Base-by-base conservation (phyloP, 139 green algal genomes). In the Chlamydomonas sp. region DNA sequence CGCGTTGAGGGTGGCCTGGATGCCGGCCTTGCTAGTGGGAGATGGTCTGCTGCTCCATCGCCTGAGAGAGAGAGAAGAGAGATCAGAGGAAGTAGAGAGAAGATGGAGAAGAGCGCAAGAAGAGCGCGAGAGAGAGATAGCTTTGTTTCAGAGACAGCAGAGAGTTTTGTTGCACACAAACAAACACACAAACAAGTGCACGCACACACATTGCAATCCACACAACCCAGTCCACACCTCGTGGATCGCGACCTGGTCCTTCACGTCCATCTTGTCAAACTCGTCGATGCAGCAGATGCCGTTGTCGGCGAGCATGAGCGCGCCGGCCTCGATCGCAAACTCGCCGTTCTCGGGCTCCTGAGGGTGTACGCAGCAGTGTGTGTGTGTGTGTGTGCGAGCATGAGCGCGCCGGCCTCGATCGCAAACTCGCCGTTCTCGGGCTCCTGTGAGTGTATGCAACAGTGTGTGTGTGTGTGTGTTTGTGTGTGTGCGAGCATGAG, bases 11-110 rank as follows among this genome's bases (percentile, higher is more conserved):
- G n/a, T n/a, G n/a, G n/a, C n/a, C n/a, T n/a, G n/a, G 62, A 98
- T 96, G 65, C 92, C 94, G 43, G 94, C 94, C 78, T 98, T 98
- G 74, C 90, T 90, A 58, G 98, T 97, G 69, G n/a, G 89, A 97
- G 72, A 98, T 98, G 64, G 93, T 98, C 84, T 98, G 95, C 86
- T 98, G 95, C 85, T 98, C 91, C 94, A 99, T 98, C 67, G 93
- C 95, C n/a, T n/a, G n/a, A n/a, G n/a, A n/a, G n/a, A n/a, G n/a
- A n/a, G n/a, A n/a, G n/a, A n/a, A n/a, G n/a, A n/a, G n/a, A n/a
- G n/a, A n/a, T n/a, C n/a, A n/a, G n/a, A n/a, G n/a, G n/a, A n/a
- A n/a, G n/a, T n/a, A n/a, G n/a, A n/a, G n/a, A n/a, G n/a, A n/a
- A n/a, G n/a, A n/a, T n/a, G n/a, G n/a, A n/a, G n/a, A n/a, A n/a